Conservation (phyloP, 768 basidiomycete genomes). For the Phlebiopsis flavidoalba region DNA sequence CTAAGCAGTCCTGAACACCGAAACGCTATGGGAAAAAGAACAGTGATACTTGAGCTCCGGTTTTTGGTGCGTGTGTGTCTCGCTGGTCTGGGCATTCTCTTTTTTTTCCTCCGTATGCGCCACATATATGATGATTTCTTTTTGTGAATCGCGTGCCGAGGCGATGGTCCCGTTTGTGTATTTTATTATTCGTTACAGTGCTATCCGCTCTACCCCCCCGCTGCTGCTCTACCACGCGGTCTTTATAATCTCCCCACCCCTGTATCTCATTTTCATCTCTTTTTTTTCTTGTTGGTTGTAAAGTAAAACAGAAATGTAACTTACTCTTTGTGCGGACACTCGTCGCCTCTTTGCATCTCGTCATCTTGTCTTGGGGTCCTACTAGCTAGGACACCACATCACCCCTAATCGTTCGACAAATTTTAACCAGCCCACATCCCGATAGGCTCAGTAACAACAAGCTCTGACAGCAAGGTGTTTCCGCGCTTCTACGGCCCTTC, state of each 20-base stretch:
- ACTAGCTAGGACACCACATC: too few relatives aligned
- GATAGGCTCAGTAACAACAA: too few relatives aligned
- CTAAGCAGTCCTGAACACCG: constrained; percentile 15
- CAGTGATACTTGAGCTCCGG: too few relatives aligned
- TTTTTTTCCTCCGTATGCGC: neutral
- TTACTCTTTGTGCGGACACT: neutral
- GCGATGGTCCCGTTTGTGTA: neutral
- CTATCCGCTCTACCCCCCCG: constrained; percentile 4
- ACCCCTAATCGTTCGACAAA: too few relatives aligned
- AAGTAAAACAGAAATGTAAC: neutral
- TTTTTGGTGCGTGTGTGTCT: neutral
- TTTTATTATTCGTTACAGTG: constrained; percentile 10
- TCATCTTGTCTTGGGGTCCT: neutral
- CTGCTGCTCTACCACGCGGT: constrained; percentile 7
- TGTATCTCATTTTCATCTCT: neutral
- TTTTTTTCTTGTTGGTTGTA: neutral
- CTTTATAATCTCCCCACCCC: neutral
- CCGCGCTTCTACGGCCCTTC: too few relatives aligned
- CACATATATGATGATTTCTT: neutral
- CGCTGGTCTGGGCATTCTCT: constrained; percentile 4
- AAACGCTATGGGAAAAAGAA: too few relatives aligned
- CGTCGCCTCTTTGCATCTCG: neutral
- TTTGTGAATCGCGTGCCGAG: neutral
- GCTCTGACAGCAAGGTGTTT: too few relatives aligned
- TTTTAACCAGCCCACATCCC: too few relatives aligned